These are phyloP conservation scores for Termitomyces sp. DNA, from an alignment of 768 basidiomycete species.

Conservation along the genomic window DNA sequence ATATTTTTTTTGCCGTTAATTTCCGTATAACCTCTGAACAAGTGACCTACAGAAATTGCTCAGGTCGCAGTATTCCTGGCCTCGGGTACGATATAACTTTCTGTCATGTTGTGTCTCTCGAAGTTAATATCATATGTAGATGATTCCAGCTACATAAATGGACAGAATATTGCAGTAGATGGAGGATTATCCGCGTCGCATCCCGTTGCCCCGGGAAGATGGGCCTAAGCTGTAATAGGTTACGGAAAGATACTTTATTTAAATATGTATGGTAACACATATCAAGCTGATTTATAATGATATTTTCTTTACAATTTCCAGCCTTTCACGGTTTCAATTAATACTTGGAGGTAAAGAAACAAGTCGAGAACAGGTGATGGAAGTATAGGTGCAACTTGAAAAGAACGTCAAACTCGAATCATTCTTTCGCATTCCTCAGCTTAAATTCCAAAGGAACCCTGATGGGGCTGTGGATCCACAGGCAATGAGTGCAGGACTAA, in stretches of 20 bases:
- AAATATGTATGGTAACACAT: neutral
- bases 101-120: neutral
- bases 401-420: neutral
- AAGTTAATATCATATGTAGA: slow-evolving; percentile 40
- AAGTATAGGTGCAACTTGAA: neutral
- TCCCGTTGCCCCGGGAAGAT: slow-evolving; percentile 76
- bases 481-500: neutral
- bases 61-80: slow-evolving; percentile 84
- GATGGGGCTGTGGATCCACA: slow-evolving; percentile 24
- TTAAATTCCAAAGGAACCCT: slow-evolving; percentile 34
- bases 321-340: neutral
- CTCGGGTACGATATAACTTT: slow-evolving; percentile 54
- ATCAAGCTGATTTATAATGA: neutral
- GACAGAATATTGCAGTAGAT: slow-evolving; percentile 83
- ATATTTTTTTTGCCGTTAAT: slow-evolving; percentile 18
- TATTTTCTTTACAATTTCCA: neutral
- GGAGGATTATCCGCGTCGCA: slow-evolving; percentile 81
- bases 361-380: neutral
- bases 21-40: slow-evolving; percentile 9
- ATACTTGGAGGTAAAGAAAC: neutral
- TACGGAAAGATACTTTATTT: neutral
- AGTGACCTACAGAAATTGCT: slow-evolving; percentile 66
- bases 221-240: slow-evolving; percentile 38
- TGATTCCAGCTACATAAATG: slow-evolving; percentile 91
- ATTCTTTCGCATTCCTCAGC: slow-evolving; percentile 18